Evolutionary conservation across 805 yeast genomes (phyloP).

Genomic region (Ogataea nitratoaversa): DNA sequence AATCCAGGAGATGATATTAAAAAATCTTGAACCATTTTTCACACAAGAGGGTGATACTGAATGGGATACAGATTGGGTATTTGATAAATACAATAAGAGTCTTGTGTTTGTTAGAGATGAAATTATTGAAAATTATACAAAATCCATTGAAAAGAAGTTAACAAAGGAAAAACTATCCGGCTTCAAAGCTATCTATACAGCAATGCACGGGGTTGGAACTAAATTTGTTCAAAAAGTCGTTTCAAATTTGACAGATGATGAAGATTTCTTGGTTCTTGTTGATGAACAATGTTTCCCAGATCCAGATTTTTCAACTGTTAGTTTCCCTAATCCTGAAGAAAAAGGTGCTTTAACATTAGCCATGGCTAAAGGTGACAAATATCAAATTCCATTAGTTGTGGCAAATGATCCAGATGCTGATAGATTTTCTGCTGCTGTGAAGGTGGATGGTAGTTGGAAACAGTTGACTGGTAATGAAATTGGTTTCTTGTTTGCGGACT

Average conservation of each 20-base stretch:
- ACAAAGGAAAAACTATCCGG: conserved; percentile 27
- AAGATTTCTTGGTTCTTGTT: conserved; percentile 39
- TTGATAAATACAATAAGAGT: conserved; percentile 12
- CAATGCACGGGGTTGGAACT: conserved; percentile 93
- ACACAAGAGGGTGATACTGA: conserved; percentile 28
- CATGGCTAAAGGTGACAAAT: conserved; percentile 51
- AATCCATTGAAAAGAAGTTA: conserved; percentile 30
- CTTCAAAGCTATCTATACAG: conserved; percentile 73
- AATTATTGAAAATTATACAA: conserved; percentile 39
- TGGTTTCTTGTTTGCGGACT: conserved; percentile 79
- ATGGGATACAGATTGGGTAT: conserved; percentile 31
- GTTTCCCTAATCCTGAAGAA: conserved; percentile 95
- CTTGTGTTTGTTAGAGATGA: conserved; percentile 41
- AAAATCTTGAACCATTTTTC: conserved; percentile 58
- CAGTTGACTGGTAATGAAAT: conserved; percentile 91
- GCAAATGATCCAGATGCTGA: conserved; percentile 99
- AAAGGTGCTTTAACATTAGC: conserved; percentile 83
- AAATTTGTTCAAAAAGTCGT: conserved; percentile 48
- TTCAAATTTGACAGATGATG: conserved; percentile 32
- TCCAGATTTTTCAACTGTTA: conserved; percentile 81
- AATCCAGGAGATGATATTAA: conserved; percentile 61
- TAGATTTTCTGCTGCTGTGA: conserved; percentile 78
- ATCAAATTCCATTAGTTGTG: conserved; percentile 49
- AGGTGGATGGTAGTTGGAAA: conserved; percentile 50
- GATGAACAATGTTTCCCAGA: conserved; percentile 69